Base-by-base conservation (phyloP, 164 flowering plant genomes). In the Vitis rotundifolia region DNA sequence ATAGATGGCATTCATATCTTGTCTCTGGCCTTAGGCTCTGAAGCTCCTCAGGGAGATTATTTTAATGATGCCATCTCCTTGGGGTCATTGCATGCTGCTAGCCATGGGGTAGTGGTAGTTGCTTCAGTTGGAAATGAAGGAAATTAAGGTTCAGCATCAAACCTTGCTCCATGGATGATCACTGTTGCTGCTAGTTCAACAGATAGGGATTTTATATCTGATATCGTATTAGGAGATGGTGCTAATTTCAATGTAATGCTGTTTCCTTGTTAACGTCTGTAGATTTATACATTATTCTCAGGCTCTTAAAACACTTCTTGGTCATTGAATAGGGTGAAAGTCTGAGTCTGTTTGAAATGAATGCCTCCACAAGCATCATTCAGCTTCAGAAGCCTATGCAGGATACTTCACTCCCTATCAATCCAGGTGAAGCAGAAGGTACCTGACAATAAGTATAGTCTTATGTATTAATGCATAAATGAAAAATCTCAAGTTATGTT, bases 361-460 rank as follows among this genome's bases (percentile, higher is more conserved):
- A 84, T 56, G 47, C 76, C 56, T 70, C 88, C 10, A 73, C 86
- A 65, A 77, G 76, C 59, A 77, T 91, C 71, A 85, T 88, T 71
- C 88, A 64, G 97, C 92, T 64, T 80, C 97, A 19, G 80, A 84
- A 54, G 91, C 91, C 69, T 63, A 72, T 78, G 89, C 78, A 7
- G 93, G 91, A 66, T 86, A 86, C 68, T 91, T 91, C 64, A 89
- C 93, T 68, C 93, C 97, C 63, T 86, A 89, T 66, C 97, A 91
- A 78, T 86, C 97, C 82, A 89, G 97, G 97, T 91, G 87, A 85
- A 79, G 76, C 58, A 68, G 59, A 77, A 77, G 83, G 80, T 80
- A 80, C 76, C 71, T 70, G 19, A 13, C 31, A 64, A 10, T 67
- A 64, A 65, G 71, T 70, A 47, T 31, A 58, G 50, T 67, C 26